These are phyloP conservation scores for Blastocystis sp. DNA, from an alignment of 352 stramenopile species.

Conservation along the genomic window DNA sequence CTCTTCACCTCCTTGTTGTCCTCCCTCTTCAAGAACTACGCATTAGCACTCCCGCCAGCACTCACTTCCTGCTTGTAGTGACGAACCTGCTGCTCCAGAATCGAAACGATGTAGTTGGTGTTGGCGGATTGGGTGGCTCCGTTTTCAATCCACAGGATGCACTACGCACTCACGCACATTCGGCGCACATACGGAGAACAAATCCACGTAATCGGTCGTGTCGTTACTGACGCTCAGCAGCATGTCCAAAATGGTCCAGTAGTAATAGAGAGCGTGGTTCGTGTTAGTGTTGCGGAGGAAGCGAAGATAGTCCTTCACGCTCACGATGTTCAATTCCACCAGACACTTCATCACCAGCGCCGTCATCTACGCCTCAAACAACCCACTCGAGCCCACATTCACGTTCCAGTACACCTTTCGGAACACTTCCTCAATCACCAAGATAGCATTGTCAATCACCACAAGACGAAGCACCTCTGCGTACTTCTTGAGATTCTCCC, in stretches of 20 bases:
- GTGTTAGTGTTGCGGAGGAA: constrained; percentile 34
- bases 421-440: constrained; percentile 69
- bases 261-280: constrained; percentile 56
- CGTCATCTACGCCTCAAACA: neutral
- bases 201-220: constrained; percentile 24
- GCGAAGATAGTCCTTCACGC: constrained; percentile 25
- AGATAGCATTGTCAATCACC: constrained; percentile 12
- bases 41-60: neutral
- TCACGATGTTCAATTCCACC: constrained; percentile 10
- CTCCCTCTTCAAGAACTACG: constrained; percentile 39
- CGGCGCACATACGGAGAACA: neutral
- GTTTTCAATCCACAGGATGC: constrained; percentile 18
- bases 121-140: neutral
- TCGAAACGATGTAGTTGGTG: constrained; percentile 12
- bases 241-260: constrained; percentile 63
- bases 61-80: constrained; percentile 47
- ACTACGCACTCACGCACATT: neutral
- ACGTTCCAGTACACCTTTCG: constrained; percentile 6
- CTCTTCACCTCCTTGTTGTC: neutral
- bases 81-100: constrained; percentile 50
- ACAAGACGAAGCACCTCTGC: constrained; percentile 9
- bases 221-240: neutral
- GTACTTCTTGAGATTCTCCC: constrained; percentile 24
- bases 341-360: constrained; percentile 13
- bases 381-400: neutral